Evolutionary conservation across 768 basidiomycete species (phyloP).

Genomic region (Hericium erinaceus): DNA sequence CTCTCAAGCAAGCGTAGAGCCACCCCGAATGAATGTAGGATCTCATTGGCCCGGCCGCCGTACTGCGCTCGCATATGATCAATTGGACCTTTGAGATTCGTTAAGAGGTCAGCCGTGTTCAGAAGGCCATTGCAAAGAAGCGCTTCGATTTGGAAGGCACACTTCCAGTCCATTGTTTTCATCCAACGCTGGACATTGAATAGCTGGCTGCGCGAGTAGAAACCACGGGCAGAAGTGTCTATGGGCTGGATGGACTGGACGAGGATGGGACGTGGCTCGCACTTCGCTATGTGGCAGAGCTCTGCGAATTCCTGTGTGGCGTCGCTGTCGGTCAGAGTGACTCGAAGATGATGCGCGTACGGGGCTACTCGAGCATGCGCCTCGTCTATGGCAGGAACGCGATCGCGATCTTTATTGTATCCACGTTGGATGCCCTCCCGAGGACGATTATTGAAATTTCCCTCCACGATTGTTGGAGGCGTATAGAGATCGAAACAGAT

Average conservation of each 20-base stretch:
- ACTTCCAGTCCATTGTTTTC: constrained; percentile 44
- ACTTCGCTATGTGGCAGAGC: constrained; percentile 45
- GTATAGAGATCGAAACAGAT: constrained; percentile 15
- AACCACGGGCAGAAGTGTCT: constrained; percentile 37
- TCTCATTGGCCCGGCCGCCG: constrained; percentile 28
- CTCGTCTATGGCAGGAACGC: constrained; percentile 48
- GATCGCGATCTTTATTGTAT: constrained; percentile 40
- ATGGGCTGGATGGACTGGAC: constrained; percentile 31
- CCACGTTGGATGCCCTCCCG: constrained; percentile 31
- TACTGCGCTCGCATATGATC: constrained; percentile 29
- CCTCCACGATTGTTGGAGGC: constrained; percentile 54
- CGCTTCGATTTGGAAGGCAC: constrained; percentile 73
- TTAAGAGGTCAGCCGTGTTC: constrained; percentile 46
- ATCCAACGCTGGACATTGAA: constrained; percentile 37
- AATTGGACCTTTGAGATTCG: constrained; percentile 35
- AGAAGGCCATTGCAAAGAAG: constrained; percentile 58
- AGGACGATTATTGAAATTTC: constrained; percentile 44
- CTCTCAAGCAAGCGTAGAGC: constrained; percentile 34
- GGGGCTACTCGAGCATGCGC: constrained; percentile 53
- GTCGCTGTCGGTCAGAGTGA: constrained; percentile 42
- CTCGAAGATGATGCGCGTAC: constrained; percentile 63
- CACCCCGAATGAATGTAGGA: constrained; percentile 48
- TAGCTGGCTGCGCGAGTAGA: constrained; percentile 43
- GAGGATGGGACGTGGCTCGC: constrained; percentile 19
- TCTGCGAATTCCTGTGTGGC: constrained; percentile 43